A percentile compares a stretch with the other conserved stretches of the same genome.
These are phyloP conservation scores for Eragrostis tef DNA, from an alignment of 202 grass and related monocot species.

Conservation along the genomic window DNA sequence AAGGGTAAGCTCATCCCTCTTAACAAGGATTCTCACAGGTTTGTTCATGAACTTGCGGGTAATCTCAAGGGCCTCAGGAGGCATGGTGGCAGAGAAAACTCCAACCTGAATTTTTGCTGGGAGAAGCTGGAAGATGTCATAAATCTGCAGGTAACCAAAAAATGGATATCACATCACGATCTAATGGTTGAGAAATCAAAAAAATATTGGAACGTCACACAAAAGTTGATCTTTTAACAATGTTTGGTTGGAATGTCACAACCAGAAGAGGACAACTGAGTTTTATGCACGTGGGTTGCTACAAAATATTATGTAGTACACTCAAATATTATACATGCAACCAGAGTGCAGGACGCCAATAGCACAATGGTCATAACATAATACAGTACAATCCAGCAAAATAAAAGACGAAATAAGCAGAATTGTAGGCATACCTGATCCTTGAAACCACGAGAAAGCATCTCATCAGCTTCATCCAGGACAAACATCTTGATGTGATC, in stretches of 20 bases:
- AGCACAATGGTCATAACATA: neutral
- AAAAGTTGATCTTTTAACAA: neutral
- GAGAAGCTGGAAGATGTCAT: constrained; percentile 92
- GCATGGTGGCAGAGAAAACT: constrained; percentile 92
- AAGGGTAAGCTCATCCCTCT: constrained; percentile 90
- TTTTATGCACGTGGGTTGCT: no score
- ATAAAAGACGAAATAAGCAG: neutral
- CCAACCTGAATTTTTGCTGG: constrained; percentile 88
- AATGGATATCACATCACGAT: neutral
- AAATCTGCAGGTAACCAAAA: constrained; percentile 62
- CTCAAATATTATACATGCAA: neutral
- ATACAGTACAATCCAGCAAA: neutral
- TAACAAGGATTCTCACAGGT: constrained; percentile 84
- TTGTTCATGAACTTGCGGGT: constrained; percentile 97
- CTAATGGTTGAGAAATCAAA: neutral
- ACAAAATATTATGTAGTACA: neutral
- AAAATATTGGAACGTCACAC: neutral
- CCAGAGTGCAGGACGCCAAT: neutral
- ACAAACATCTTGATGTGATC: constrained; percentile 94
- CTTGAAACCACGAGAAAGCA: constrained; percentile 97
- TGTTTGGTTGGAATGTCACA: neutral
- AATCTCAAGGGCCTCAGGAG: constrained; percentile 86
- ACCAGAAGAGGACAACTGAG: no score
- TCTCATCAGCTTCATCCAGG: constrained; percentile 91
- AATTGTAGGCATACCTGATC: constrained; percentile 65